Base-by-base conservation (phyloP, 345 rosid genomes). In the Mangifera indica region DNA sequence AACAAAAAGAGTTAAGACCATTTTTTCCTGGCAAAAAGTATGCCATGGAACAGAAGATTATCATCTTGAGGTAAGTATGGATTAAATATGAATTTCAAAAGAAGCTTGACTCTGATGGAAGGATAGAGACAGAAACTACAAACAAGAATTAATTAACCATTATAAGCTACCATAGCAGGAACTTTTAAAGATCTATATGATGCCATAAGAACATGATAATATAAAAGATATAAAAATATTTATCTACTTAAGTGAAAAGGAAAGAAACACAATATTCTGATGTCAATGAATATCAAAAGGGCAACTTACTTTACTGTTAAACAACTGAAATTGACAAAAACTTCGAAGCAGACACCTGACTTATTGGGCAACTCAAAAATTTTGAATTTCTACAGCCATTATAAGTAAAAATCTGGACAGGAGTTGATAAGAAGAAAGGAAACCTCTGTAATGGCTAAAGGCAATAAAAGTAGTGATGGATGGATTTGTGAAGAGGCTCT, bases 401-500 rank as follows among this genome's bases (percentile, higher is more conserved):
- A 60, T 13, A 53, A 60, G 57, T 5, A 13, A 48, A 48, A 29
- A 51, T 10, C 3, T 14, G 48, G 18, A 10, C 42, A 57, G 42
- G 49, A 58, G 42, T 5, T 24, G 17, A 18, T 24, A 25, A 58
- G 24, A 69, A 63, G 46, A 69, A 25, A 44, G 7, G 11, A 44
- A 59, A 69, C 42, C 15, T 56, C 7, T 18, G 45, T 2, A 52
- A 34, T 7, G 48, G 21, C 2, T 11, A 3, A 1, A 21, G n/a
- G 55, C n/a, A 45, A 57, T 18, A 54, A 45, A 69, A 44, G 55
- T 26, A 17, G 24, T 44, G 40, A 46, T 70, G 73, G 51, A 37
- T 11, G 66, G 45, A 59, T n/a, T 34, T 59, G 46, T 26, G 42
- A 70, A 18, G 73, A 46, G 73, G 59, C 54, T 29, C 12, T 40